Conservation (phyloP, 2,329 filamentous ascomycete species). For the Aureobasidium vineae region DNA sequence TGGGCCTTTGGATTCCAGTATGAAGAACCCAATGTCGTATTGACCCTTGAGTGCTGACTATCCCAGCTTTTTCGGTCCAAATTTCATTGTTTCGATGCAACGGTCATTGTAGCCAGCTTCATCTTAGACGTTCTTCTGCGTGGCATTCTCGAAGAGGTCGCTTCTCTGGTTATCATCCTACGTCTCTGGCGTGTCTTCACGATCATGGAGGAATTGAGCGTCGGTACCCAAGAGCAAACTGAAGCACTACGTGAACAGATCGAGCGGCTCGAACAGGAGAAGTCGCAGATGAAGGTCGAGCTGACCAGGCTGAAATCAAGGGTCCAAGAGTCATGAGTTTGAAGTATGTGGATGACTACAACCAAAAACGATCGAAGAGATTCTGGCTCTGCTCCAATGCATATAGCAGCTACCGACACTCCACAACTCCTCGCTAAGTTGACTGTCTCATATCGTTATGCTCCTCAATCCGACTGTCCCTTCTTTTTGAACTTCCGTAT, state of each 20-base stretch:
- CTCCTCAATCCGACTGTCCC: neutral
- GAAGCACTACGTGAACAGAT: constrained; percentile 57
- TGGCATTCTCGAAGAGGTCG: constrained; percentile 62
- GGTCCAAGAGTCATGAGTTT: neutral
- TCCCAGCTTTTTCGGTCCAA: constrained; percentile 38
- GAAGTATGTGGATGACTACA: neutral
- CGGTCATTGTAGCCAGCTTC: constrained; percentile 62
- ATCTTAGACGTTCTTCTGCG: constrained; percentile 60
- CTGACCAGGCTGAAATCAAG: neutral
- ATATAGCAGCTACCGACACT: neutral
- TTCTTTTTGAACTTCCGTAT: neutral
- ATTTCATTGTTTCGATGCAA: constrained; percentile 65
- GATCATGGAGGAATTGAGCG: constrained; percentile 66
- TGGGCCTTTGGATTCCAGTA: constrained; percentile 62
- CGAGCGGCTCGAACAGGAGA: constrained; percentile 53
- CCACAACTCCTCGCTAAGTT: constrained; percentile 21
- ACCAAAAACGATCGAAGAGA: neutral
- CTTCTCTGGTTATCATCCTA: constrained; percentile 64
- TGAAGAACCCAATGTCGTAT: constrained; percentile 31
- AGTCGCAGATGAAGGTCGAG: constrained; percentile 31
- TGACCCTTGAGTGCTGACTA: neutral
- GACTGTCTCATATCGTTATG: neutral
- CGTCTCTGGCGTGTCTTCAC: constrained; percentile 69
- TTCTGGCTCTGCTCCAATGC: neutral
- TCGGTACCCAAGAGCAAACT: constrained; percentile 62